phyloP scores from a whole-genome alignment of 2,329 filamentous ascomycete species.

The Anthostomella pinea region DNA sequence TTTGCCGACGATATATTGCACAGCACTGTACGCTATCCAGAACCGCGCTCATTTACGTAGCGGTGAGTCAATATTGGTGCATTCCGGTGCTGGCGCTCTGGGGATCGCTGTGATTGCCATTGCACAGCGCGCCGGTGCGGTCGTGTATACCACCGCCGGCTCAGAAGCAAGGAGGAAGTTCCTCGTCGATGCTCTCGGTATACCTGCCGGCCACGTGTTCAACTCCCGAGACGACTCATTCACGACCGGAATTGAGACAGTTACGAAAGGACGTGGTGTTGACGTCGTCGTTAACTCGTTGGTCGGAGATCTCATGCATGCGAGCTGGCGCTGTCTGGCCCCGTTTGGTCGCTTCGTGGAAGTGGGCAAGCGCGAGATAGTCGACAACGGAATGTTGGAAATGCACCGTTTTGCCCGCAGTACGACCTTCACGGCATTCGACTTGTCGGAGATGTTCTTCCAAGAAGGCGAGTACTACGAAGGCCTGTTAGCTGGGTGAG shows the following conservation, averaged over 20 bases:
- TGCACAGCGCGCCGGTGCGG: conserved; percentile 17
- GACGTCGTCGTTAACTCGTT: conserved; percentile 1
- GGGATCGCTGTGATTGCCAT: conserved; percentile 33
- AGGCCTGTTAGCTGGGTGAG: too few species aligned
- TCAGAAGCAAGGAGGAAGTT: conserved; percentile 1
- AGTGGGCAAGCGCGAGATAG: conserved; percentile 1
- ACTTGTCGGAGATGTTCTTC: too few species aligned
- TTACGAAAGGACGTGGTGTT: not conserved
- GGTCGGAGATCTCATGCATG: not conserved
- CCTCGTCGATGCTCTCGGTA: conserved; percentile 23
- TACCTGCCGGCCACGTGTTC: conserved; percentile 32
- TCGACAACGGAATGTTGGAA: conserved; percentile 3
- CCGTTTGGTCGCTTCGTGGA: conserved; percentile 1
- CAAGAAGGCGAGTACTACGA: too few species aligned
- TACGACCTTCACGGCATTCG: conserved; percentile 3
- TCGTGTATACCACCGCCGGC: not conserved
- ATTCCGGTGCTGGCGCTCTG: conserved; percentile 32
- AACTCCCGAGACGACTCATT: conserved; percentile 26
- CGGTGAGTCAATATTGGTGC: conserved; percentile 32
- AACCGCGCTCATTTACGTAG: conserved; percentile 23
- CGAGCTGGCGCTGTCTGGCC: not conserved
- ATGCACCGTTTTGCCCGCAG: conserved; percentile 1
- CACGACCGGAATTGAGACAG: too few species aligned
- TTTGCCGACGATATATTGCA: conserved; percentile 22
- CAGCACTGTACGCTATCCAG: conserved; percentile 30